phyloP scores from a whole-genome alignment of 2,329 filamentous ascomycete species.

The Knufia petricola region DNA sequence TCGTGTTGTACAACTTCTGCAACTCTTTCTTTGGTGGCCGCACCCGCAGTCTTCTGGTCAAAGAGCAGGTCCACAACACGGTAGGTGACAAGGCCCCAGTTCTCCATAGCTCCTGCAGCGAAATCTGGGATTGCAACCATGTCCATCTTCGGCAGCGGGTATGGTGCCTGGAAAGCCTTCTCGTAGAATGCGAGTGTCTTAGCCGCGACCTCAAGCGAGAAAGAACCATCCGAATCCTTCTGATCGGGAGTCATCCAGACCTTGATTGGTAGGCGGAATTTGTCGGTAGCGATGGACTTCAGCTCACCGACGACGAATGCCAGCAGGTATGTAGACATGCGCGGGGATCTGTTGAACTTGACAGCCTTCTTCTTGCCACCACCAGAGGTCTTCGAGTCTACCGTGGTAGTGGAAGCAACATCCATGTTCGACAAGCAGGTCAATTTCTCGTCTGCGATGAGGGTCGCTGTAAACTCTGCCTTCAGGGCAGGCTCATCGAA shows the following conservation, averaged over 20 bases:
- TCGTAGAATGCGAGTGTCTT: conserved; percentile 91
- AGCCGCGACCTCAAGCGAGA: conserved; percentile 81
- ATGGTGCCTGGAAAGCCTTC: conserved; percentile 79
- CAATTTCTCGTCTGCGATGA: conserved; percentile 80
- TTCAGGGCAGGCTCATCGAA: conserved; percentile 95
- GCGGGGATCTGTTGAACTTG: conserved; percentile 81
- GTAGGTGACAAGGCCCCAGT: conserved; percentile 95
- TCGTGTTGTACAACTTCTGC: conserved; percentile 96
- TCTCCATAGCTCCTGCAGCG: conserved; percentile 93
- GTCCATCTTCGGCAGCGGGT: conserved; percentile 88
- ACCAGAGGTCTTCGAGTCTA: conserved; percentile 53
- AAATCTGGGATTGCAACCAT: conserved; percentile 96
- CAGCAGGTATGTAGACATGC: conserved; percentile 93
- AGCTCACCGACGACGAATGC: conserved; percentile 92
- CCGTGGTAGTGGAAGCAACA: conserved; percentile 66
- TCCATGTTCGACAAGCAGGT: conserved; percentile 98
- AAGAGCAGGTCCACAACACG: conserved; percentile 82
- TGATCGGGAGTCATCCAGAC: conserved; percentile 90
- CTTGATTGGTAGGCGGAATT: conserved; percentile 81
- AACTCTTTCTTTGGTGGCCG: conserved; percentile 81
- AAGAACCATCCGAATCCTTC: conserved; percentile 81
- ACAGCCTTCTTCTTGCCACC: conserved; percentile 68
- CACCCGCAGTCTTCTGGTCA: conserved; percentile 84
- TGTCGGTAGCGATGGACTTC: conserved; percentile 84
- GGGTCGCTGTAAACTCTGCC: conserved; percentile 80